These are phyloP conservation scores for Glonium stellatum DNA, from an alignment of 495 filamentous ascomycete genomes.

Conservation along the genomic window DNA sequence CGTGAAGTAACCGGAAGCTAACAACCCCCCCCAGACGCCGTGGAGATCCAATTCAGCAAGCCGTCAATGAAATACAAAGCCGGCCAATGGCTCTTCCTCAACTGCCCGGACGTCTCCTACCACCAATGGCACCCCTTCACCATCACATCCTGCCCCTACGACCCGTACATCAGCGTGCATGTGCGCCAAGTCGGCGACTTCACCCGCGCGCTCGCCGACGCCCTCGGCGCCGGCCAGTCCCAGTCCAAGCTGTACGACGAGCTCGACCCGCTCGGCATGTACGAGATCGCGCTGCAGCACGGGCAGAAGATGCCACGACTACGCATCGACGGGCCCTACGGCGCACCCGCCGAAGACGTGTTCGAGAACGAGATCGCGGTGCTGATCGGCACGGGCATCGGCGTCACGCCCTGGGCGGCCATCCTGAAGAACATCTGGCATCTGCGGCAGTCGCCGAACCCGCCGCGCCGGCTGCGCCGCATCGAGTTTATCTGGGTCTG, in stretches of 20 bases:
- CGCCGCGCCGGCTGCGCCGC: conserved; percentile 77
- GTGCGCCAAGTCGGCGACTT: conserved; percentile 96
- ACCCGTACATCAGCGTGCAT: conserved; percentile 88
- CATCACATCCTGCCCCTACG: conserved; percentile 96
- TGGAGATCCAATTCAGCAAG: conserved; percentile 96
- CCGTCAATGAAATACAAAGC: conserved; percentile 97
- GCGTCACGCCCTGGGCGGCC: conserved; percentile 93
- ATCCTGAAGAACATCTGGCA: conserved; percentile 99
- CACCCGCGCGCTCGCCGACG: conserved; percentile 77
- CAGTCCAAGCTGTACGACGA: conserved; percentile 80
- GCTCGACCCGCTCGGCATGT: conserved; percentile 92
- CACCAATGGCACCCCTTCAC: conserved; percentile 99
- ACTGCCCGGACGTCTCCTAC: conserved; percentile 77
- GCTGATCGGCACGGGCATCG: conserved; percentile 94
- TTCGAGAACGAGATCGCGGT: conserved; percentile 98
- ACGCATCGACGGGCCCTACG: conserved; percentile 92
- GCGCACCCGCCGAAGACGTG: conserved; percentile 91
- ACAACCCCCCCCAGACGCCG: conserved; percentile 84
- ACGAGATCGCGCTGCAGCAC: conserved; percentile 93
- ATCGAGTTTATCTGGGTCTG: conserved; percentile 99
- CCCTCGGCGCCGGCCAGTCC: conserved; percentile 81
- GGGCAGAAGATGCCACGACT: conserved; percentile 82
- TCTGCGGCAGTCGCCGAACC: conserved; percentile 74
- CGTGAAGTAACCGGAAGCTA: conserved; percentile 49
- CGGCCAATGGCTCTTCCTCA: conserved; percentile 95